Percentiles rank a stretch among this genome's conserved stretches.
Conservation (phyloP, 345 rosid genomes). For the Turnera subulata region DNA sequence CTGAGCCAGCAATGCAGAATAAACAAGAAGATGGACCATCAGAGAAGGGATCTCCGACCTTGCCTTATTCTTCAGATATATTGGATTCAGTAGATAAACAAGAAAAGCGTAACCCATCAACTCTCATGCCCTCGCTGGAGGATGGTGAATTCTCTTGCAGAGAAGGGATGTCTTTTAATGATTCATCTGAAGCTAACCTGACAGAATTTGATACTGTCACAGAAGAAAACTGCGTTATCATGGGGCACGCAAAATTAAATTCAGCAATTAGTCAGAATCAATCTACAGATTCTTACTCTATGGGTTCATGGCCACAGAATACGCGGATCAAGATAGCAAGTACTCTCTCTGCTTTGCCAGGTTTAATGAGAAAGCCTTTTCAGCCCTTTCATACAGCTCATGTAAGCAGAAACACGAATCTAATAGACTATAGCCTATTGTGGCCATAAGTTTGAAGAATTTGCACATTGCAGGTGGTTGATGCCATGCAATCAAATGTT, state of each 20-base stretch:
- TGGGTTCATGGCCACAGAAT: slow-evolving; percentile 36
- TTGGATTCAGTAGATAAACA: slow-evolving; percentile 11
- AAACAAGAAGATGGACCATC: slow-evolving; percentile 18
- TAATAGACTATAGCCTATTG: slow-evolving; percentile 10
- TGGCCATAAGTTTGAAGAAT: slow-evolving; percentile 20
- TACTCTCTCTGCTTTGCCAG: slow-evolving; percentile 31
- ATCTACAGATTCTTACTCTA: slow-evolving; percentile 9
- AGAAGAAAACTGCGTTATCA: slow-evolving; percentile 11
- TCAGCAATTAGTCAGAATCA: slow-evolving; percentile 5
- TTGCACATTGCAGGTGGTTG: slow-evolving; percentile 28
- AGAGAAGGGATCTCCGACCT: slow-evolving; percentile 20
- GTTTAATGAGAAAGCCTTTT: slow-evolving; percentile 32
- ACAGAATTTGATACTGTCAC: slow-evolving; percentile 2
- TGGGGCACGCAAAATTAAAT: too few species aligned
- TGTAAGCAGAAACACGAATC: slow-evolving; percentile 13
- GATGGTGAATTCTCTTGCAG: slow-evolving; percentile 18
- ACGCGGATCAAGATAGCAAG: slow-evolving; percentile 45
- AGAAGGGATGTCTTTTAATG: slow-evolving; percentile 18
- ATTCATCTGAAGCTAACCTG: slow-evolving; percentile 22
- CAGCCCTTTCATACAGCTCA: slow-evolving; percentile 14
- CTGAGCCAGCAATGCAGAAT: slow-evolving; percentile 16
- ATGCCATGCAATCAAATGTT: slow-evolving; percentile 25
- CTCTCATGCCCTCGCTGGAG: slow-evolving; percentile 21
- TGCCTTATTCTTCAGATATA: slow-evolving; percentile 19
- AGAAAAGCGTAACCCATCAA: slow-evolving; percentile 14